These are phyloP conservation scores for Psilocybe tampanensis DNA, from an alignment of 768 basidiomycete genomes.

Conservation along the genomic window DNA sequence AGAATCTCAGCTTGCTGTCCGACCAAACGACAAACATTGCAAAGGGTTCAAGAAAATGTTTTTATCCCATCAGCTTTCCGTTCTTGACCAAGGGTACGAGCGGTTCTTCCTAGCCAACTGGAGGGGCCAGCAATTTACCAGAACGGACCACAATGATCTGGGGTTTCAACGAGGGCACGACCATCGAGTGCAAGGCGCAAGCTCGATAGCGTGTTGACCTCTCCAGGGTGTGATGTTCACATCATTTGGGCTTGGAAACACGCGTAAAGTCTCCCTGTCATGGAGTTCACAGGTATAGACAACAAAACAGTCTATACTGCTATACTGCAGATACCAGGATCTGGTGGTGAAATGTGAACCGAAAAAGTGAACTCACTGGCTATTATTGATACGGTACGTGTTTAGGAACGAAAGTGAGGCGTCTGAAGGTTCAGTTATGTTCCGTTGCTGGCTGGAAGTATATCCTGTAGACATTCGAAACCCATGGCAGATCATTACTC, in stretches of 20 bases:
- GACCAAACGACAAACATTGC: background rate
- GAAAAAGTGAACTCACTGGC: too few relatives aligned
- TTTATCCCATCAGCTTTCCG: slow-evolving; percentile 25
- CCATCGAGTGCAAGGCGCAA: background rate
- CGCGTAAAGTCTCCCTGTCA: too few relatives aligned
- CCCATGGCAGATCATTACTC: too few relatives aligned
- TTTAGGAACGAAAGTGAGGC: too few relatives aligned
- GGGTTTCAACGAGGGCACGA: slow-evolving; percentile 22
- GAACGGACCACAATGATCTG: slow-evolving; percentile 19
- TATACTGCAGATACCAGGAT: too few relatives aligned
- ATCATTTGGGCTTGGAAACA: slow-evolving; percentile 7
- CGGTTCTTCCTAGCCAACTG: slow-evolving; percentile 21
- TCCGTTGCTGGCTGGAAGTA: too few relatives aligned
- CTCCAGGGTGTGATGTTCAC: slow-evolving; percentile 20
- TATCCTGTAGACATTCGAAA: too few relatives aligned
- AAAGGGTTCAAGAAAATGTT: background rate
- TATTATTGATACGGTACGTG: too few relatives aligned
- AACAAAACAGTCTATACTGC: too few relatives aligned
- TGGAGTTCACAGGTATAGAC: too few relatives aligned
- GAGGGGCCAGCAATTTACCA: slow-evolving; percentile 18
- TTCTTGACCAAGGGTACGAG: slow-evolving; percentile 23
- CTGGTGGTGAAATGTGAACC: too few relatives aligned
- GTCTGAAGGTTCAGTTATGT: too few relatives aligned
- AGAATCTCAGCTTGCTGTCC: background rate
- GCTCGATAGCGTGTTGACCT: background rate